phyloP scores from a whole-genome alignment of 345 rosid species.

The Anacardium occidentale region DNA sequence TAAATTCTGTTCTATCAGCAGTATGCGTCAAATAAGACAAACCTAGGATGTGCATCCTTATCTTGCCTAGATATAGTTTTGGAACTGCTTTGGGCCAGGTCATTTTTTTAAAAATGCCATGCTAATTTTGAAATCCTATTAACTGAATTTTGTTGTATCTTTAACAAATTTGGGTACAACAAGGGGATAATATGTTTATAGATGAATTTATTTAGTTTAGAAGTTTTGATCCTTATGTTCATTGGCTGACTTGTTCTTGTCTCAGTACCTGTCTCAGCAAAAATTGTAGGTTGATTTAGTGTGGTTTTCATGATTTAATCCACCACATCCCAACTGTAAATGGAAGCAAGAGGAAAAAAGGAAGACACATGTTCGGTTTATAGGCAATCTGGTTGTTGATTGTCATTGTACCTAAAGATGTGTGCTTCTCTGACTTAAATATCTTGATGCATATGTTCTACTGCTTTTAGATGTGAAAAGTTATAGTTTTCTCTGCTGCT shows the following conservation, averaged over 20 bases:
- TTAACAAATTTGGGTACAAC: background rate
- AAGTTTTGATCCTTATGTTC: background rate
- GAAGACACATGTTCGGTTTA: background rate
- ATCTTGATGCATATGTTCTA: background rate
- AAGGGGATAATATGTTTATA: background rate
- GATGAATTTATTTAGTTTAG: background rate
- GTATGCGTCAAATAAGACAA: background rate
- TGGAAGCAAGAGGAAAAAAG: background rate
- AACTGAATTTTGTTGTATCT: background rate
- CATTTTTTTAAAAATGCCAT: background rate
- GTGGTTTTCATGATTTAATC: background rate
- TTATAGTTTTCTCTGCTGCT: conserved; percentile 15
- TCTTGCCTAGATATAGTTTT: background rate
- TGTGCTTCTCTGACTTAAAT: background rate
- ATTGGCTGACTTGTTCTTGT: background rate
- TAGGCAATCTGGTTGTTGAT: background rate
- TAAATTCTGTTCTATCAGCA: too few relatives aligned
- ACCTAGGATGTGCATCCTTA: background rate
- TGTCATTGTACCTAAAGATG: background rate
- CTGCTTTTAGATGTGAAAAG: conserved; percentile 6
- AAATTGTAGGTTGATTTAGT: background rate
- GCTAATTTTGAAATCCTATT: background rate
- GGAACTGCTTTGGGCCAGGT: background rate
- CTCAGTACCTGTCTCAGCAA: background rate
- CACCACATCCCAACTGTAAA: background rate